Conservation (phyloP, 2,329 filamentous ascomycete genomes). For the Bipolaris zeicola region DNA sequence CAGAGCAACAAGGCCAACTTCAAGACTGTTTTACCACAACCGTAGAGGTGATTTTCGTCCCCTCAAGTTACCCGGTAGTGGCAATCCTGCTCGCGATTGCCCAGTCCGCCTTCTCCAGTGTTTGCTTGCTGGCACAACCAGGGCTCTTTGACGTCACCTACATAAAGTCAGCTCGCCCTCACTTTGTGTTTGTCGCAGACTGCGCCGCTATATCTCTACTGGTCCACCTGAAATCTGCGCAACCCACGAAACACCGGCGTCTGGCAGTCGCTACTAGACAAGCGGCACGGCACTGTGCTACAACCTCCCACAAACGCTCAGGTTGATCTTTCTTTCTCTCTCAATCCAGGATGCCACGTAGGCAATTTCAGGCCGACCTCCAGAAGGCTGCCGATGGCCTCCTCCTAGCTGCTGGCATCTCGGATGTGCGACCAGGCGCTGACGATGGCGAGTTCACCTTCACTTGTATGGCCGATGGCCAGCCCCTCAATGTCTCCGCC, state of each 20-base stretch:
- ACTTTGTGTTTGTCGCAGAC: background rate
- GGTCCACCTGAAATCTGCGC: background rate
- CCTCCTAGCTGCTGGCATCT: slow-evolving; percentile 56
- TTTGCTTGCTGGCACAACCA: slow-evolving; percentile 8
- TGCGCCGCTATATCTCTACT: background rate
- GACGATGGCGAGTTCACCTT: slow-evolving; percentile 77
- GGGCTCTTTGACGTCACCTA: slow-evolving; percentile 12
- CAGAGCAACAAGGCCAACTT: no score
- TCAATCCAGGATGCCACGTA: slow-evolving; percentile 63
- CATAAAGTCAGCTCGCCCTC: background rate
- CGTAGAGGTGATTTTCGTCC: no score
- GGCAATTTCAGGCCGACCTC: slow-evolving; percentile 67
- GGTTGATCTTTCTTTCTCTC: background rate
- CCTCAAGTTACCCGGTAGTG: no score
- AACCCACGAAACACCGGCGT: slow-evolving; percentile 9
- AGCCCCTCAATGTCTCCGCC: slow-evolving; percentile 48
- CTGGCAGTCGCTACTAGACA: background rate
- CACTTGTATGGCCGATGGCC: slow-evolving; percentile 43
- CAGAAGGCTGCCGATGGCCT: slow-evolving; percentile 48
- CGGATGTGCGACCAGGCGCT: slow-evolving; percentile 63
- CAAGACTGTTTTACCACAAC: no score
- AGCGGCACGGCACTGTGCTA: background rate
- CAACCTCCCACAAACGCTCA: background rate
- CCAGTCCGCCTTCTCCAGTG: background rate
- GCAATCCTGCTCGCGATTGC: background rate